Evolutionary conservation across 495 filamentous ascomycete genomes (phyloP).

Genomic region (Gamarada debralockiae): DNA sequence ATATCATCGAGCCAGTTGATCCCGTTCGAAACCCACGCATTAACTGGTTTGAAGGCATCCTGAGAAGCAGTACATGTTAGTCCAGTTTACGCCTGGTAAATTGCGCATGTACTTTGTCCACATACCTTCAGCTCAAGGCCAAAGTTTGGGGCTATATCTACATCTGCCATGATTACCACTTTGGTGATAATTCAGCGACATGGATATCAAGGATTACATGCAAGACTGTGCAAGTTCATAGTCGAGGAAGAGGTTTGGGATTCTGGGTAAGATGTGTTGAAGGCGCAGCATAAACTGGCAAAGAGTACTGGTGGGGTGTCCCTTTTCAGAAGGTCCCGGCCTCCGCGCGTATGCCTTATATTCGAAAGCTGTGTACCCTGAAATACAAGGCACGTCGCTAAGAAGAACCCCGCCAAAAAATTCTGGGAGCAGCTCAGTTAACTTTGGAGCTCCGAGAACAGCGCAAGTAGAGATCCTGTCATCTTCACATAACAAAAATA

Average conservation of each 20-base stretch:
- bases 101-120: slow-evolving; percentile 8
- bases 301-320: too few relatives aligned
- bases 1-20: slow-evolving; percentile 96
- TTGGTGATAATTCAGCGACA: not conserved
- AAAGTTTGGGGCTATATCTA: slow-evolving; percentile 72
- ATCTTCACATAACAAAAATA: too few relatives aligned
- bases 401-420: too few relatives aligned
- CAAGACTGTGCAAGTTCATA: slow-evolving; percentile 9
- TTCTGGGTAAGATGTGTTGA: too few relatives aligned
- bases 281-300: too few relatives aligned
- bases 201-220: slow-evolving; percentile 13
- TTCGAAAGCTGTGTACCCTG: too few relatives aligned
- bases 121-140: slow-evolving; percentile 87
- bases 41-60: slow-evolving; percentile 95
- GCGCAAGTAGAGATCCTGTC: too few relatives aligned
- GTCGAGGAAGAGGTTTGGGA: not conserved
- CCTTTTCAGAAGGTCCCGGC: too few relatives aligned
- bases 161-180: slow-evolving; percentile 61
- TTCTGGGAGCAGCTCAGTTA: too few relatives aligned
- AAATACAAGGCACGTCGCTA: too few relatives aligned
- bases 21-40: slow-evolving; percentile 83
- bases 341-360: too few relatives aligned
- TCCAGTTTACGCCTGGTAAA: not conserved
- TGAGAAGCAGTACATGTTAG: slow-evolving; percentile 5
- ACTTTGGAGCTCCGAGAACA: too few relatives aligned